Conservation (phyloP, 148 eudicot genomes). For the Nepenthes gracilis region DNA sequence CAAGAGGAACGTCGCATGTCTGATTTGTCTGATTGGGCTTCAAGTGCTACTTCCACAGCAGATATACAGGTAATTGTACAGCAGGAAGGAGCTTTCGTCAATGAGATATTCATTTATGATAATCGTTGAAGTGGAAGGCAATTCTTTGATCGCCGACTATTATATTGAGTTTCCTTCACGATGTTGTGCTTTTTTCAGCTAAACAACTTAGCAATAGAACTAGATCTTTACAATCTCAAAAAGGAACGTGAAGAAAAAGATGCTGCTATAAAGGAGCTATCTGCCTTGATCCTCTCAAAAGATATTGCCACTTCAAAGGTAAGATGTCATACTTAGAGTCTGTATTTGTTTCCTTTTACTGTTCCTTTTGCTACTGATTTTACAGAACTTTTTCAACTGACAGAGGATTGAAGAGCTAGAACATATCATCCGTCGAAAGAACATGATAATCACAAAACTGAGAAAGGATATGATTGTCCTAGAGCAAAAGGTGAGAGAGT, state of each 20-base stretch:
- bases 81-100: too few species aligned
- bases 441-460: too few species aligned
- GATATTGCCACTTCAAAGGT: conserved; percentile 61
- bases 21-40: conserved; percentile 91
- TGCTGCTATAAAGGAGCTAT: conserved; percentile 54
- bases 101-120: not conserved
- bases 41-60: conserved; percentile 56
- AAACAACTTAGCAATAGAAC: conserved; percentile 45
- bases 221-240: conserved; percentile 46
- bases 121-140: too few species aligned
- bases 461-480: too few species aligned
- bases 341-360: not conserved
- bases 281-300: conserved; percentile 49
- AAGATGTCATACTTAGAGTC: not conserved
- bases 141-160: not conserved
- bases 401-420: too few species aligned
- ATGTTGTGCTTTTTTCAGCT: conserved; percentile 21
- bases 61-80: conserved; percentile 50
- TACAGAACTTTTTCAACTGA: too few species aligned
- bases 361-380: not conserved
- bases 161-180: not conserved
- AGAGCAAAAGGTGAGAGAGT: too few species aligned
- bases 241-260: conserved; percentile 80
- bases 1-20: conserved; percentile 95
- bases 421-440: too few species aligned